Evolutionary conservation across 257 asterid genomes (phyloP).

Genomic region (Verbena officinalis): DNA sequence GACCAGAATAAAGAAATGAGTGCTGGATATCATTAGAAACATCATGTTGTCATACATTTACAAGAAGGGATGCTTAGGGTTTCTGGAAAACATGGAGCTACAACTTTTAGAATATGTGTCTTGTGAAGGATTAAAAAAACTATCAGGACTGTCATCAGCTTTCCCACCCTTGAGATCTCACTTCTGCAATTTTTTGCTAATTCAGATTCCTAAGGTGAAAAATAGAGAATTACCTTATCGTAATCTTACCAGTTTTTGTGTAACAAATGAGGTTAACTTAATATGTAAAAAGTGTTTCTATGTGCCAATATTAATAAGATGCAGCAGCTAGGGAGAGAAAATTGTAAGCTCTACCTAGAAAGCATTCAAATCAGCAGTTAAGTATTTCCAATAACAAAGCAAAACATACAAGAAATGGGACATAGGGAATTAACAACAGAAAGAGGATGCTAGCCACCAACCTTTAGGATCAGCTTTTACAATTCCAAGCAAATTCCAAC

Average conservation of each 20-base stretch:
- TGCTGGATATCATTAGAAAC: constrained; percentile 6
- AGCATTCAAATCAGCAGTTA: neutral
- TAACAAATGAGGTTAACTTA: neutral
- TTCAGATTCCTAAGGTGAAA: neutral
- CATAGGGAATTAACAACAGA: constrained; percentile 1
- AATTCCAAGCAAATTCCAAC: neutral
- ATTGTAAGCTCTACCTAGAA: neutral
- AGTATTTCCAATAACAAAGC: neutral
- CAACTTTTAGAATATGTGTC: neutral
- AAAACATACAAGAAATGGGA: constrained; percentile 9
- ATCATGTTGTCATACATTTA: neutral
- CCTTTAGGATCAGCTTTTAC: neutral
- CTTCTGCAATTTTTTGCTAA: neutral
- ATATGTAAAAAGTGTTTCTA: neutral
- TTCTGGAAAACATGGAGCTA: neutral
- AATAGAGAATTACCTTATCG: neutral
- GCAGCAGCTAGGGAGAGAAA: neutral
- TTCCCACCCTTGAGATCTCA: neutral
- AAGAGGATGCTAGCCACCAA: neutral
- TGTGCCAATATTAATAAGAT: neutral
- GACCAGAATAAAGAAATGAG: constrained; percentile 30
- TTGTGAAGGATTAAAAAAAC: constrained; percentile 5
- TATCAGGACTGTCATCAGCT: constrained; percentile 2
- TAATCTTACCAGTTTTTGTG: neutral
- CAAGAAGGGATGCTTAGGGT: neutral